Evolutionary conservation across 139 green algal genomes (phyloP), one percentile per base, ranked within the genome.

Genomic region (Micromonas pusilla): DNA sequence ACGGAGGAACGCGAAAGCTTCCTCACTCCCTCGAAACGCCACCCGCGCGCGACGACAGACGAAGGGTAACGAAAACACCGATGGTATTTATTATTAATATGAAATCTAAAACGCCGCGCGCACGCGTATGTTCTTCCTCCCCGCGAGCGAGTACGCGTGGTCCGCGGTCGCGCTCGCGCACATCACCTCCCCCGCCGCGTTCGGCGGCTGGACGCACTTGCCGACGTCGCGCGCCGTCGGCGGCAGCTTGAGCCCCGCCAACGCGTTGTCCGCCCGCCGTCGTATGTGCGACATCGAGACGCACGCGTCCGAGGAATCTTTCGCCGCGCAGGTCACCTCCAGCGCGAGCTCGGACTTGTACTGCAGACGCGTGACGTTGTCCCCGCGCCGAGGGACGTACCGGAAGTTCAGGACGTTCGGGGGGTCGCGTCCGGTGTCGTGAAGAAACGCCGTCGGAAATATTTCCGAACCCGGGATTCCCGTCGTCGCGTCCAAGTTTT

Each of bases 341-440:
- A 73, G 66, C 66, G 66, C 36, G 5, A 28, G 26, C 28, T n/a
- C 25, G 30, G 25, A 16, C 66, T 52, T 5, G 66, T 73, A 73
- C 28, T 73, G 28, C 5, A 73, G 66, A 6, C 25, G 23, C 30
- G 20, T 52, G 66, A 5, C 38, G 66, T 52, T 28, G 30, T 73
- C 66, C 26, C 25, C 20, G 66, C 66, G 66, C 26, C 66, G 66
- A 16, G 28, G 26, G 28, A 73, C 31, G 66, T 73, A 73, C 20
- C 66, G 26, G 30, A 73, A 73, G 66, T 73, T 73, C 23, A 73
- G 66, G 23, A 73, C 66, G 28, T 37, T 45, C 16, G 66, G 66
- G 5, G 28, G 5, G 66, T 73, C 66, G 66, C 4, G 38, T 6
- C 30, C 66, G 5, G 66, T 73, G 23, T 73, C 28, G 16, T 73